Percentiles rank a stretch among this genome's conserved stretches.
phyloP scores from a whole-genome alignment of 1,284 basidiomycete genomes.

The Malassezia nana region DNA sequence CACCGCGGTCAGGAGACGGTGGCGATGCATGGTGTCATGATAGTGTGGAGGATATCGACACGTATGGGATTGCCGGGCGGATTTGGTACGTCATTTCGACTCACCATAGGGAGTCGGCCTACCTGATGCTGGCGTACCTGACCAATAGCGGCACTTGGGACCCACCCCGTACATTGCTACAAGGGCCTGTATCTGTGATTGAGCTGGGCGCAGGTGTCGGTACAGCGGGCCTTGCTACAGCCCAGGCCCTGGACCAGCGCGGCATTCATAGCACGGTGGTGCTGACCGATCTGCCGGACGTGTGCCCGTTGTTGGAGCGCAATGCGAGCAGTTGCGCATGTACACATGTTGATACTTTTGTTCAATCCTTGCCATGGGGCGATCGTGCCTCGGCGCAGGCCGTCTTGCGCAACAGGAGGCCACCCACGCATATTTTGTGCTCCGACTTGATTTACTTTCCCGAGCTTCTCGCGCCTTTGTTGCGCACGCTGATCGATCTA shows the following conservation, averaged over 20 bases:
- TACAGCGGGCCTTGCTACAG: constrained; percentile 38
- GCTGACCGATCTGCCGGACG: constrained; percentile 42
- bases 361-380: constrained; percentile 35
- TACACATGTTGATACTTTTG: constrained; percentile 11
- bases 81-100: constrained; percentile 27
- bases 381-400: constrained; percentile 17
- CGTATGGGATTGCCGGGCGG: constrained; percentile 43
- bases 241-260: constrained; percentile 17
- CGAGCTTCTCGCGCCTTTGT: constrained; percentile 36
- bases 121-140: constrained; percentile 31
- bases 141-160: constrained; percentile 25
- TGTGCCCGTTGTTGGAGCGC: constrained; percentile 35
- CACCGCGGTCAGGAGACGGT: neutral
- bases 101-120: constrained; percentile 33
- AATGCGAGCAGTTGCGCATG: constrained; percentile 14
- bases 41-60: constrained; percentile 31
- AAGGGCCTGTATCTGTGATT: constrained; percentile 14
- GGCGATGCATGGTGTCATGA: constrained; percentile 20
- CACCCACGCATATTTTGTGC: constrained; percentile 37
- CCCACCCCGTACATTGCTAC: constrained; percentile 33
- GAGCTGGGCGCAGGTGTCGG: constrained; percentile 44
- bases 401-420: constrained; percentile 15
- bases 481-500: constrained; percentile 35
- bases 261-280: constrained; percentile 18
- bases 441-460: constrained; percentile 47